Evolutionary conservation across 164 flowering plant genomes (phyloP), one percentile per base, ranked within the genome.

Genomic region (Nelumbo lutea): DNA sequence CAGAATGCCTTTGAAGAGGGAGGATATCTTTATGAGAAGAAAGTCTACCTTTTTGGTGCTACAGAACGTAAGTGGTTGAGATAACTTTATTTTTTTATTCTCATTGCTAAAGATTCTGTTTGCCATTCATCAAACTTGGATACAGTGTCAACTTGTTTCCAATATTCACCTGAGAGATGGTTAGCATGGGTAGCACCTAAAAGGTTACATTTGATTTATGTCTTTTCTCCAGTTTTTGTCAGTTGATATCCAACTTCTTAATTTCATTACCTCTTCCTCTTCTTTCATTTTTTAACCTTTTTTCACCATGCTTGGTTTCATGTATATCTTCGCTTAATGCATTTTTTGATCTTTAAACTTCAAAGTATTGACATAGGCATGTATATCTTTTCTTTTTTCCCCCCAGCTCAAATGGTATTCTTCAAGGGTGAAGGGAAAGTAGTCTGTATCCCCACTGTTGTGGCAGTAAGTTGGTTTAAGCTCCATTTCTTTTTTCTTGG

Each of bases 1-100:
- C 85, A 96, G 99, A 73, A 91, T 68, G 96, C 99, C n/a, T 85
- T 96, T 77, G 99, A 96, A 75, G 96, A 93, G 73, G 95, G 88
- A 1, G 99, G 99, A 62, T 78, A 72, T 62, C 87, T 96, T 9
- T 67, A 86, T 78, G 91, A 85, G 27, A 68, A 93, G 78, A 90
- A 80, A 69, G 98, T 93, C 46, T 96, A 88, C 74, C 85, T 96
- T 48, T 96, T 93, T 74, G 95, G 96, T 48, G 82, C 86, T 68
- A 86, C 98, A 0, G 99, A 96, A 71, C 98, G 99, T 92, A 82
- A 84, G 97, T 78, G 27, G 41, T 55, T 39, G 66, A 1, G 43
- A 2, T 59, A 4, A 50, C n/a, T 45, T 61, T 13, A 6, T 10
- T 9, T 5, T 13, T 60, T 50, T 1, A 42, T 61, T 62, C 1